Conservation (phyloP, 495 filamentous ascomycete genomes). For the Podospora conica region DNA sequence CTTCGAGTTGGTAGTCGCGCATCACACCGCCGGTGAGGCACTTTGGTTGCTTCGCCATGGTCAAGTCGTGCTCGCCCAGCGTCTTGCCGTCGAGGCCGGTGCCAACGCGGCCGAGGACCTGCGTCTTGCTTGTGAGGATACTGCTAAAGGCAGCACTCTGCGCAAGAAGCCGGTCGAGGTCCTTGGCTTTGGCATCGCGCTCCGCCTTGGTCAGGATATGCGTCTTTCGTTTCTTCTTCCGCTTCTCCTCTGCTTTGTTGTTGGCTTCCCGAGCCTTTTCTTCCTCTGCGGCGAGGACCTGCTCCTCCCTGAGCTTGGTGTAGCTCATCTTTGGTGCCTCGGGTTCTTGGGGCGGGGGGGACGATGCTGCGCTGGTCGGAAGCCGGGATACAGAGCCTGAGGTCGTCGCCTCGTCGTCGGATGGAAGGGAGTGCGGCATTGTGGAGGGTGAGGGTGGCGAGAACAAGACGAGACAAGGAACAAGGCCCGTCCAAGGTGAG, state of each 20-base stretch:
- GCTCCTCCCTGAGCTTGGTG: constrained; percentile 32
- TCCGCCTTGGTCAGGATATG: constrained; percentile 46
- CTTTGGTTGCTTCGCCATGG: constrained; percentile 77
- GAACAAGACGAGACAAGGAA: background rate
- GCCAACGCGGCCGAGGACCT: constrained; percentile 49
- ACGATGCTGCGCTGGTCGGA: constrained; percentile 39
- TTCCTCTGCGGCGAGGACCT: constrained; percentile 49
- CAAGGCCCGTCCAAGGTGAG: too few relatives aligned
- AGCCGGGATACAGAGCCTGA: constrained; percentile 29
- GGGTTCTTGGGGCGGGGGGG: constrained; percentile 28
- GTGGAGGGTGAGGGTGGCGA: constrained; percentile 4
- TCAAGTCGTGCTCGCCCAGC: constrained; percentile 69
- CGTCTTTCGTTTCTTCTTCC: constrained; percentile 43
- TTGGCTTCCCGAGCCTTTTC: constrained; percentile 42
- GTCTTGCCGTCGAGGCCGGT: constrained; percentile 46
- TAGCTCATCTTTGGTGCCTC: constrained; percentile 33
- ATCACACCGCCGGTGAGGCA: constrained; percentile 83
- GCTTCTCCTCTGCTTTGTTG: constrained; percentile 42
- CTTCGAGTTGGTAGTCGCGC: constrained; percentile 91
- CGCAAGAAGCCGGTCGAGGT: constrained; percentile 44
- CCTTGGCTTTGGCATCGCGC: constrained; percentile 44
- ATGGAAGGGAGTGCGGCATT: constrained; percentile 23
- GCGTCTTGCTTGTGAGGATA: constrained; percentile 50
- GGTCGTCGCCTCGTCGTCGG: constrained; percentile 23
- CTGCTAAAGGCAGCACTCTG: constrained; percentile 45